phyloP scores from a whole-genome alignment of 495 filamentous ascomycete species.

The Penicillium waksmanii region DNA sequence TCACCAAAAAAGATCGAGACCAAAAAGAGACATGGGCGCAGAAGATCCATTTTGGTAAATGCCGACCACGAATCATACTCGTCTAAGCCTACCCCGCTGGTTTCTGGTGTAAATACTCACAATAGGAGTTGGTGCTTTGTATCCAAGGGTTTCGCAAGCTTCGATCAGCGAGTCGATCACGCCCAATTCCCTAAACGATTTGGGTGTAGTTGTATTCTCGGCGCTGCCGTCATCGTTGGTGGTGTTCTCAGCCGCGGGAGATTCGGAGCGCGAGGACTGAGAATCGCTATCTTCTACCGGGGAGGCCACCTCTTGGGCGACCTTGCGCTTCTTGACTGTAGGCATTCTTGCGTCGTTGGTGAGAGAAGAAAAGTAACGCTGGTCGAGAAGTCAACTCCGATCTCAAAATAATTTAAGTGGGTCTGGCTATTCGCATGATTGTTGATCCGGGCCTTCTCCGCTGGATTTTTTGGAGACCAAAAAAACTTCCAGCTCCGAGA shows the following conservation, averaged over 20 bases:
- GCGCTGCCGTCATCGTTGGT: constrained; percentile 8
- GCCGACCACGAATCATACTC: no score
- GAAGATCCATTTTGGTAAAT: no score
- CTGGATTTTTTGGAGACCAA: constrained; percentile 40
- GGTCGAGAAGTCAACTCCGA: constrained; percentile 8
- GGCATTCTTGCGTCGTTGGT: constrained; percentile 33
- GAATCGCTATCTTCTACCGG: constrained; percentile 23
- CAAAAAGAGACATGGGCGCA: background rate
- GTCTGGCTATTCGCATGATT: constrained; percentile 33
- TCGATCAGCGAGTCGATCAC: constrained; percentile 87
- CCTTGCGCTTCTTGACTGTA: constrained; percentile 44
- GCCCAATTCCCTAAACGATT: constrained; percentile 84
- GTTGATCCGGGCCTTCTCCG: constrained; percentile 42
- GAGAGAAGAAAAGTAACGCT: constrained; percentile 18
- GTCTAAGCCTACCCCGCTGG: no score
- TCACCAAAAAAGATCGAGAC: background rate
- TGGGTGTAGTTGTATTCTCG: constrained; percentile 31
- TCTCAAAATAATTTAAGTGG: constrained; percentile 39
- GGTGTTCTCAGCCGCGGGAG: constrained; percentile 8
- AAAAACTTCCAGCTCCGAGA: constrained; percentile 35
- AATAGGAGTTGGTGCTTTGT: constrained; percentile 81
- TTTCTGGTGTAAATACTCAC: background rate
- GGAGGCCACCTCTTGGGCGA: constrained; percentile 23
- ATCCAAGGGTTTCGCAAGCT: constrained; percentile 78
- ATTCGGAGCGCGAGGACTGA: constrained; percentile 18